phyloP scores from a whole-genome alignment of 139 green algal genomes.

The Chlamydomonas urium region DNA sequence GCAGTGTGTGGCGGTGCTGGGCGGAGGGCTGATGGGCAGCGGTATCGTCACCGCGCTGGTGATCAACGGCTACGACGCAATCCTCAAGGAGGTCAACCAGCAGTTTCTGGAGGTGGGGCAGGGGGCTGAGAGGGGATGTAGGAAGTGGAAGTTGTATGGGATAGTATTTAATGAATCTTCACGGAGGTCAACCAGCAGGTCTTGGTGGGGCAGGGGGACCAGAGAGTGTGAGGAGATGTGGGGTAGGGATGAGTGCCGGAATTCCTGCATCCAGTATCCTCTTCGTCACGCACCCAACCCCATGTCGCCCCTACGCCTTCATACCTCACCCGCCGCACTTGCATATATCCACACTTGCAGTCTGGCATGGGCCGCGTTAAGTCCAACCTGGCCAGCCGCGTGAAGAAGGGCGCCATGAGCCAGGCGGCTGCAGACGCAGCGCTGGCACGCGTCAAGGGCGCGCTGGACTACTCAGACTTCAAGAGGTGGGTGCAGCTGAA shows the following conservation, averaged over 20 bases:
- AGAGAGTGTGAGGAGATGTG: too few species aligned
- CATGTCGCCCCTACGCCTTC: too few species aligned
- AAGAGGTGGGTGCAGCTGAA: constrained; percentile 16
- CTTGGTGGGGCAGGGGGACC: too few species aligned
- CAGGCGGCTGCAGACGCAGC: constrained; percentile 50
- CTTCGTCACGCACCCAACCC: too few species aligned
- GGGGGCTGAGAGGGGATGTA: too few species aligned
- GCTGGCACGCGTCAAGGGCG: constrained; percentile 62
- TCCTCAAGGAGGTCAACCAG: constrained; percentile 98
- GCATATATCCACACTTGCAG: too few species aligned
- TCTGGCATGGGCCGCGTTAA: constrained; percentile 82
- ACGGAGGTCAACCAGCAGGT: too few species aligned
- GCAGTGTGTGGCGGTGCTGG: constrained; percentile 83
- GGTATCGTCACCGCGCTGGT: constrained; percentile 91
- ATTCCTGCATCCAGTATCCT: too few species aligned
- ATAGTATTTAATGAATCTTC: too few species aligned
- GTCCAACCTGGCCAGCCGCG: constrained; percentile 78
- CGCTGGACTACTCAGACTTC: constrained; percentile 83
- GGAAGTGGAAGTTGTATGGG: too few species aligned
- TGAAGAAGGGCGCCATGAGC: constrained; percentile 83
- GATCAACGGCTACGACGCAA: constrained; percentile 68
- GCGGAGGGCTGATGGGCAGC: constrained; percentile 94
- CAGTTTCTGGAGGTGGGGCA: constrained; percentile 81
- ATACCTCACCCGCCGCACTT: too few species aligned
- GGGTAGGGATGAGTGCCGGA: too few species aligned